Evolutionary conservation across 2,329 filamentous ascomycete species (phyloP), one percentile per base, ranked within the genome.

Genomic region (Whalleya microplaca): DNA sequence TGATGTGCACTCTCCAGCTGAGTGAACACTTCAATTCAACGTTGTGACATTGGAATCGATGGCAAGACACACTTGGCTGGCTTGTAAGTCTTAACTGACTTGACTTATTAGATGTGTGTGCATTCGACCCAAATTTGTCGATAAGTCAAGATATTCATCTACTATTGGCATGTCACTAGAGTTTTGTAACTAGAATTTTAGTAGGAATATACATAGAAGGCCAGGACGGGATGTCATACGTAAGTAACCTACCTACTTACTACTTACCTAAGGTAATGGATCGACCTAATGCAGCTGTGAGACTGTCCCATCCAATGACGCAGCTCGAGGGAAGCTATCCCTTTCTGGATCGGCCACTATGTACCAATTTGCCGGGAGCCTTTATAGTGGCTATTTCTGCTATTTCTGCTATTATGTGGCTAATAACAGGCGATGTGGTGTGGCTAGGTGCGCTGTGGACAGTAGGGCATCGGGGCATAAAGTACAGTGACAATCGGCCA

Each of bases 301-400:
- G 14, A 44, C 41, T 16, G n/a, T n/a, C n/a, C 2, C 18, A 20
- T 21, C 21, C 56, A 52, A 66, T 68, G 64, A 66, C 63, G 65
- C 63, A 65, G 55, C 46, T 56, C 42, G 43, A 37, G 43, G 58
- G 45, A 56, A 59, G 58, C 59, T 62, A 63, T 56, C 43, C 58
- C 56, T 48, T 59, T 65, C 61, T 42, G 45, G 56, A 46, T 59
- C 41, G 43, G 18, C 8, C 23, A 19, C 43, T 27, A 27, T 27
- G 23, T 46, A 21, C 51, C 52, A 47, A 52, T 32, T 40, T 27
- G 53, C 51, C 53, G 56, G 47, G 41, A 48, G 29, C 19, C 19
- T 16, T 37, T 42, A 9, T 19, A 14, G 27, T 29, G 27, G 27
- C 27, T 29, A 5, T 29, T 12, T 29, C 12, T n/a, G n/a, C n/a